Base-by-base conservation (phyloP, 208 protist species). In the Acanthamoeba healyi region DNA sequence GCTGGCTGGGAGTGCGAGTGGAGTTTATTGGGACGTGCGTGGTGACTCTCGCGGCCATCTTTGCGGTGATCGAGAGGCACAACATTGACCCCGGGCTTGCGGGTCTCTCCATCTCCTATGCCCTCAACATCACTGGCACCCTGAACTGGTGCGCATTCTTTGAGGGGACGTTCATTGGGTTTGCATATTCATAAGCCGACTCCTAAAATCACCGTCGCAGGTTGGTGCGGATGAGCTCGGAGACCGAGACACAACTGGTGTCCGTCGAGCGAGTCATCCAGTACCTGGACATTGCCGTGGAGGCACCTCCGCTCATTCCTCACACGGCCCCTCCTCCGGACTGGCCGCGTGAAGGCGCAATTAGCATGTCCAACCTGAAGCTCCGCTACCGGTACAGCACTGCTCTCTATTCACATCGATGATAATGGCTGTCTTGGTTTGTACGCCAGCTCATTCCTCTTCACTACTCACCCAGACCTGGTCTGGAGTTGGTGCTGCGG, bases 381-480 rank as follows among this genome's bases (percentile, higher is more conserved):
- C 32, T 89, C 5, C 38, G 82, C 17, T 89, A 89, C 46, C 26
- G 82, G 72, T 82, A 49, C 24, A n/a, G 10, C 22, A 4, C 22
- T 17, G 81, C 77, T 46, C 19, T 95, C 40, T 95, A 84, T 14
- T 51, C 17, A 63, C 9, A 7, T 90, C 95, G 1, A 5, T 97
- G 19, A 94, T 97, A 36, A 10, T 98, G 17, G 94, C 95, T n/a
- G n/a, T n/a, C n/a, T n/a, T n/a, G 9, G 79, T 99, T 17, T 98
- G 99, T 91, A 94, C 98, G 49, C 56, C 99, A 56, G 96, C 99
- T 42, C 98, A 99, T 17, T 14, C 77, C 29, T 94, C 99, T 17
- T 96, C 97, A 5, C 97, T 99, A 51, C 90, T n/a, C n/a, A n/a
- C n/a, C n/a, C n/a, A 63, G 87, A 2, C 58, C 63, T 5, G 77